Percentiles rank a stretch among this genome's conserved stretches.
Evolutionary conservation across 1,139 yeast genomes (phyloP).

Genomic region (Nematodospora anomalae): DNA sequence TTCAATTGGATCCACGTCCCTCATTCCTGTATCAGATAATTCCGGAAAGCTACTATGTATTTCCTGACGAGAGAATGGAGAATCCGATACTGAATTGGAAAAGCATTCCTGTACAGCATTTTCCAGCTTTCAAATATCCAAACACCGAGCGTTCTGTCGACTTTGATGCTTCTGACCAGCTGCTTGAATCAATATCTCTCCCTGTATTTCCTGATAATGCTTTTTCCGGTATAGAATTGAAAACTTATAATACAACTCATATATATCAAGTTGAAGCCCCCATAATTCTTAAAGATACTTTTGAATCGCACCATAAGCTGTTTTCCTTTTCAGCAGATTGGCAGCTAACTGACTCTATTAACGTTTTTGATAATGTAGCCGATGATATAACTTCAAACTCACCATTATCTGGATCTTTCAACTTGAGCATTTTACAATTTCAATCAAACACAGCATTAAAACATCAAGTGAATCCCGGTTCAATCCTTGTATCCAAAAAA

Average conservation of each 20-base stretch:
- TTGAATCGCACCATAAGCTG: background rate
- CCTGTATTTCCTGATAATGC: background rate
- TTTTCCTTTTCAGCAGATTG: conserved; percentile 2
- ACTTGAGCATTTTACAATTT: background rate
- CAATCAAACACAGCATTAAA: background rate
- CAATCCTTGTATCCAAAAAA: background rate
- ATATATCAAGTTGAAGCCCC: background rate
- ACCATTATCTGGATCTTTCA: background rate
- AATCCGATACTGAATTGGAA: background rate
- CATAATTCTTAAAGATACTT: background rate
- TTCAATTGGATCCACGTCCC: background rate
- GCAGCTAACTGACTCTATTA: conserved; percentile 3
- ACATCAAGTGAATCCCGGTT: background rate
- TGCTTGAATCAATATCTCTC: background rate
- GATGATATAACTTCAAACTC: background rate
- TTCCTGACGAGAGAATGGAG: background rate
- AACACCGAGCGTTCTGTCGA: background rate
- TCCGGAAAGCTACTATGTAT: background rate
- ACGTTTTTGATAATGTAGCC: conserved; percentile 1
- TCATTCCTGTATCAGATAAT: background rate
- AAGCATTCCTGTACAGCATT: background rate
- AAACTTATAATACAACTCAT: background rate
- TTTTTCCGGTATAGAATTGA: background rate
- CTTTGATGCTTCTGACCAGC: background rate
- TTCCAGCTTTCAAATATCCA: background rate